Evolutionary conservation across 352 stramenopile species (phyloP).

Genomic region (Globisporangium polare): DNA sequence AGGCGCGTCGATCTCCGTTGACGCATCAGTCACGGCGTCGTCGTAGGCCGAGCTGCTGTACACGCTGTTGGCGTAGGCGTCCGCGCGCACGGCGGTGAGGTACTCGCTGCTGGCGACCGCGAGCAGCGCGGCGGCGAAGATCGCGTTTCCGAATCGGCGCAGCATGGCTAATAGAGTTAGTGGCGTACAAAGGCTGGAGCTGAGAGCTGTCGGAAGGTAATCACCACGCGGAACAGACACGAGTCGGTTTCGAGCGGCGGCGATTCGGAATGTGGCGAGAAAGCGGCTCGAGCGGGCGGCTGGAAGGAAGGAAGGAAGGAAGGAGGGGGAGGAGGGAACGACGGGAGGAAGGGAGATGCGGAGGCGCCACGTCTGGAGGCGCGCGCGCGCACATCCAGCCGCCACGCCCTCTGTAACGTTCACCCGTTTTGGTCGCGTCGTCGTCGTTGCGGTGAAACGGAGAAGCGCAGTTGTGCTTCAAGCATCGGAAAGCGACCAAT

Average conservation of each 20-base stretch:
- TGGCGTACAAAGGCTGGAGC: background rate
- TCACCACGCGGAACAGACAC: background rate
- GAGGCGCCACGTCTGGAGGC: background rate
- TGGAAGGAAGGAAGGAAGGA: background rate
- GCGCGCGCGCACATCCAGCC: background rate
- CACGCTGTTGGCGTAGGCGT: background rate
- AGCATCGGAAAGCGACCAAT: too few species aligned
- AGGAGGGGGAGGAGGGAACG: background rate
- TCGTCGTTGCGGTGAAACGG: too few species aligned
- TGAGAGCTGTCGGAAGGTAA: background rate
- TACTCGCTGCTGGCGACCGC: constrained; percentile 4
- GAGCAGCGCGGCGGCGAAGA: constrained; percentile 4
- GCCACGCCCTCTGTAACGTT: background rate
- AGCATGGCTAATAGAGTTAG: background rate
- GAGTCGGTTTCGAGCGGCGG: background rate
- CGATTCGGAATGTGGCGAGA: constrained; percentile 10
- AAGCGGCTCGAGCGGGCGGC: background rate
- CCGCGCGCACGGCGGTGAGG: constrained; percentile 3
- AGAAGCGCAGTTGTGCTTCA: too few species aligned
- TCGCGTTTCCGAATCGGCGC: constrained; percentile 8
- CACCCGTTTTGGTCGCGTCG: too few species aligned
- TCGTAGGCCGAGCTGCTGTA: background rate
- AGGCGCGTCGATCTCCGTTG: background rate
- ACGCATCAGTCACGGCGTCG: background rate
- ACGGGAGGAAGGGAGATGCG: background rate